Percentiles rank a stretch among this genome's conserved stretches.
Evolutionary conservation across 139 green algal species (phyloP).

Genomic region (Limnomonas spitsbergensis): DNA sequence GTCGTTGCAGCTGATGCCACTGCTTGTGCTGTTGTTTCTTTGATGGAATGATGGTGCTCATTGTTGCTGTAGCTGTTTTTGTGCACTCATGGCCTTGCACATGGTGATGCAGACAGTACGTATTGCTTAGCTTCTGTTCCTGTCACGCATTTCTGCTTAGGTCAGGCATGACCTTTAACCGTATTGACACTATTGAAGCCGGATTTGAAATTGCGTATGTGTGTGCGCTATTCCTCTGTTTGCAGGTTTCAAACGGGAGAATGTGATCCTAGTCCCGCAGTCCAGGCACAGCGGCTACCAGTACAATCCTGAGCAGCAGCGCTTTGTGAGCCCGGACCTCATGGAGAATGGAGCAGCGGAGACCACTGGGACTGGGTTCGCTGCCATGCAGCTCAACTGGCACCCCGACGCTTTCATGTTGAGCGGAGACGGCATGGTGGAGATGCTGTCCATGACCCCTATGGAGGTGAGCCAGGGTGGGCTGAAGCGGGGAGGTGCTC

Average conservation of each 20-base stretch:
- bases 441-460: not conserved
- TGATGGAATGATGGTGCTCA: not conserved
- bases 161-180: not conserved
- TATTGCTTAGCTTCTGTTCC: not conserved
- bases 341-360: not conserved
- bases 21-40: not conserved
- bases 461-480: not conserved
- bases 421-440: not conserved
- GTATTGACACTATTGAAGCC: not conserved
- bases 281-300: not conserved
- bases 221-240: not conserved
- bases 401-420: not conserved
- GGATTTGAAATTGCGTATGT: not conserved
- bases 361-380: not conserved
- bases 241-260: not conserved
- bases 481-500: too few relatives aligned
- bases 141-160: not conserved
- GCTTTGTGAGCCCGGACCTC: not conserved
- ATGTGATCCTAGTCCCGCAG: not conserved
- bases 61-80: not conserved
- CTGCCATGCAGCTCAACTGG: constrained; percentile 10
- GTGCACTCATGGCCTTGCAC: not conserved
- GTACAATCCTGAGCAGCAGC: not conserved
- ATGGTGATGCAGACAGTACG: not conserved
- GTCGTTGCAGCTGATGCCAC: too few relatives aligned